Evolutionary conservation across 1,284 basidiomycete species (phyloP).

Genomic region (Cystobasidiaceae sp.): DNA sequence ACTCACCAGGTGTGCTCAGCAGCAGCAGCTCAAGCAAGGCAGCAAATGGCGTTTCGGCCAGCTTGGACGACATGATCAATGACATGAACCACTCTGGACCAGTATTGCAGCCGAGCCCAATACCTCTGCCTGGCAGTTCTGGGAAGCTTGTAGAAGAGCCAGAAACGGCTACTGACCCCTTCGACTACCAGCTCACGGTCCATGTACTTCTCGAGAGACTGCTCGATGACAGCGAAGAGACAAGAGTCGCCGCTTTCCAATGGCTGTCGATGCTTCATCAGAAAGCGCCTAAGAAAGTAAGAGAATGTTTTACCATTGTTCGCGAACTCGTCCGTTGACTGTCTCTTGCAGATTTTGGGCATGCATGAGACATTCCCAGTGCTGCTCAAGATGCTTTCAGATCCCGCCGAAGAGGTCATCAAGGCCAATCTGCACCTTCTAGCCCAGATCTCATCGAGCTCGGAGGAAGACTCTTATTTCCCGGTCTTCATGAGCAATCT

Average conservation of each 20-base stretch:
- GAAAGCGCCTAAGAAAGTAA: slow-evolving; percentile 87
- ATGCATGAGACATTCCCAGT: slow-evolving; percentile 97
- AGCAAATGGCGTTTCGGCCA: background rate
- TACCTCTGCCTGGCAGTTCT: no score
- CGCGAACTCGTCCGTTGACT: background rate
- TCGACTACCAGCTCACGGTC: slow-evolving; percentile 89
- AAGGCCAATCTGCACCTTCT: slow-evolving; percentile 92
- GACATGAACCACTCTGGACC: slow-evolving; percentile 19
- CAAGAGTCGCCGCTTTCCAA: slow-evolving; percentile 87
- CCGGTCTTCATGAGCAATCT: slow-evolving; percentile 92
- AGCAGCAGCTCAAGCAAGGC: background rate
- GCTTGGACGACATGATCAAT: slow-evolving; percentile 25
- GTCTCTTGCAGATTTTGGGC: slow-evolving; percentile 65
- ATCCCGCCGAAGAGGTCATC: slow-evolving; percentile 95
- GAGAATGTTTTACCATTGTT: background rate
- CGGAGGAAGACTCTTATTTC: slow-evolving; percentile 85
- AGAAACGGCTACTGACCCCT: slow-evolving; percentile 8
- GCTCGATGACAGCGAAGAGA: slow-evolving; percentile 92
- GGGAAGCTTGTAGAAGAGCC: background rate
- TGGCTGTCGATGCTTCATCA: slow-evolving; percentile 99
- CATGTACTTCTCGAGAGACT: slow-evolving; percentile 89
- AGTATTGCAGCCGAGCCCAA: no score
- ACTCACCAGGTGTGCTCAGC: background rate
- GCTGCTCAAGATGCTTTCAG: slow-evolving; percentile 89
- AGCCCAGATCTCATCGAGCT: slow-evolving; percentile 85